Evolutionary conservation across 2,329 filamentous ascomycete genomes (phyloP), one percentile per base, ranked within the genome.

Genomic region (Cadophora malorum): DNA sequence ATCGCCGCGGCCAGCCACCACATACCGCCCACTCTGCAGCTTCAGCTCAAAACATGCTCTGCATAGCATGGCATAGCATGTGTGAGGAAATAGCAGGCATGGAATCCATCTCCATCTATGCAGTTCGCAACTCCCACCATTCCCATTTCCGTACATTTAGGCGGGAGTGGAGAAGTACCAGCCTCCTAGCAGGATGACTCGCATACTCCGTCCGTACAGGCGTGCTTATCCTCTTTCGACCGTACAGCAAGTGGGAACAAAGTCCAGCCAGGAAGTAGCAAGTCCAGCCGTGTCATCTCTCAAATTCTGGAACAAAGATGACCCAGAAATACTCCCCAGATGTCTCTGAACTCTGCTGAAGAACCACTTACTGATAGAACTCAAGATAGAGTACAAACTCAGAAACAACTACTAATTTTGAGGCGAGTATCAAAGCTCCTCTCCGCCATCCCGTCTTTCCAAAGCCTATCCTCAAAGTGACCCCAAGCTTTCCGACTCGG

Each of bases 21-120:
- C 45, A 6, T 38, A 38, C 41, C 12, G 41, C 28, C 31, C 55
- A 58, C 14, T 38, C 33, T 35, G 38, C 33, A 25, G n/a, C n/a
- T 59, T 19, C n/a, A 19, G n/a, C 28, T 25, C 21, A 59, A 59
- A 59, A 59, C 56, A 21, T 59, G 56, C 56, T 25, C n/a, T 59
- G 56, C 56, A 28, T 59, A 7, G 35, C 25, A 21, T 58, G 55
- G 19, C 7, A 35, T 59, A n/a, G 56, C 41, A 45, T 16, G 41
- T 5, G 16, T 16, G 8, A 38, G 14, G 9, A 38, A 38, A 38
- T 38, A 14, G 35, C 35, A 38, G 35, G 35, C 35, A 38, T 45
- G 12, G 16, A 45, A 45, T 45, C 41, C 41, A 45, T 19, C 41
- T 9, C 21, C 16, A 33, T 33, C 5, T 21, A 59, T 59, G 35